A percentile compares a stretch with the other conserved stretches of the same genome.
phyloP scores from a whole-genome alignment of 1,284 basidiomycete species.

The Apiotrichum sp. region DNA sequence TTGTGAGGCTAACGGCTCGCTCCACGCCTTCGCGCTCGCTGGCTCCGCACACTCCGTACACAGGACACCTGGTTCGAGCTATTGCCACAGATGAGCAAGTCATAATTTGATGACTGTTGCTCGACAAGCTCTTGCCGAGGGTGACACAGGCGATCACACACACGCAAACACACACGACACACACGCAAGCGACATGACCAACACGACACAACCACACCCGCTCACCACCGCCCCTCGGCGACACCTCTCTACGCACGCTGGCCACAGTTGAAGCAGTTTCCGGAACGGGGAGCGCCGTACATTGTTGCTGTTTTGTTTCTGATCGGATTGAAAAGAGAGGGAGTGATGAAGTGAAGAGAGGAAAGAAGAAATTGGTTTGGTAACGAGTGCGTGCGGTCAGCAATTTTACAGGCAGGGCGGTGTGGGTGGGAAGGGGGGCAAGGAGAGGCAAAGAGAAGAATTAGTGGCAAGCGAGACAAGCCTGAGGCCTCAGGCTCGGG shows the following conservation, averaged over 20 bases:
- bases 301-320: slow-evolving; percentile 22
- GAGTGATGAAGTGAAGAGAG: not conserved
- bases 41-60: slow-evolving; percentile 31
- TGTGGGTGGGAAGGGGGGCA: no score
- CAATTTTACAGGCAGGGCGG: not conserved
- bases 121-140: not conserved
- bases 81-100: not conserved
- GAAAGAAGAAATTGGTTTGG: no score
- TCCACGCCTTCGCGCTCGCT: slow-evolving; percentile 27
- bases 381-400: not conserved
- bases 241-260: slow-evolving; percentile 32
- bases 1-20: slow-evolving; percentile 23
- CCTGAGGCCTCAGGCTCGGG: no score
- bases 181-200: slow-evolving; percentile 4
- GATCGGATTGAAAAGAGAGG: not conserved
- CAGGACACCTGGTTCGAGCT: slow-evolving; percentile 11
- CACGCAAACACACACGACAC: slow-evolving; percentile 1
- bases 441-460: no score
- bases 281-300: slow-evolving; percentile 37
- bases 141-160: not conserved
- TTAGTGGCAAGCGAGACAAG: no score
- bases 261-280: slow-evolving; percentile 47
- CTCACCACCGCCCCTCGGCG: slow-evolving; percentile 6
- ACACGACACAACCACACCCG: slow-evolving; percentile 4
- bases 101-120: not conserved